Evolutionary conservation across 768 basidiomycete genomes (phyloP), one percentile per base, ranked within the genome.

Genomic region (Rhizopogon vesiculosus): DNA sequence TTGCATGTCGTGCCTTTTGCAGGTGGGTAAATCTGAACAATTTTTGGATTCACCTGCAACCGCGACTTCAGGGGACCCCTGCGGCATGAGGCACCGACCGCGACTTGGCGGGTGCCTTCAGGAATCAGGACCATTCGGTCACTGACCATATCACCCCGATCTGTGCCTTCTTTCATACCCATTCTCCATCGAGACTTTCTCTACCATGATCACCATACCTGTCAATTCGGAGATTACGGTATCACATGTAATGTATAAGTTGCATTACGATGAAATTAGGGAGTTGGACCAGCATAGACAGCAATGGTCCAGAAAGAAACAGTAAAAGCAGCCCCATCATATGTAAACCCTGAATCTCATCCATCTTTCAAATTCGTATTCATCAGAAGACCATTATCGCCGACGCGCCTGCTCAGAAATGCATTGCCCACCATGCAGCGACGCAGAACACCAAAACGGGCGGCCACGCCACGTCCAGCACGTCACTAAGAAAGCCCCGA

Each of bases 391-490:
- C 39, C 19, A 16, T 8, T 35, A 38, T n/a, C 2, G 15, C 18
- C 45, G 12, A 35, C 7, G 10, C 15, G 5, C 15, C 35, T 18
- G 6, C n/a, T 46, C 63, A 71, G 58, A 61, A 63, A 29, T 54
- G 61, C 62, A 65, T 60, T 25, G 66, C 62, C 71, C 71, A 74
- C 64, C 67, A 74, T n/a, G 69, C 69, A 25, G 64, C 61, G 31
- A 54, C 62, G 22, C 66, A 61, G 56, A 75, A 71, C 40, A 69
- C 45, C 28, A 63, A 40, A 2, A 75, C 45, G 10, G 75, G 70
- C 55, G 63, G 65, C 75, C 75, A 77, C 35, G 72, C 74, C 13
- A 73, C 69, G 8, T 53, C 62, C n/a, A 64, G 51, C 15, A 71
- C 62, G 39, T 77, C 75, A 38, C 53, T 54, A 16, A 62, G 7